These are phyloP conservation scores for Aspergillus bombycis DNA, from an alignment of 2,329 filamentous ascomycete genomes.

Conservation along the genomic window DNA sequence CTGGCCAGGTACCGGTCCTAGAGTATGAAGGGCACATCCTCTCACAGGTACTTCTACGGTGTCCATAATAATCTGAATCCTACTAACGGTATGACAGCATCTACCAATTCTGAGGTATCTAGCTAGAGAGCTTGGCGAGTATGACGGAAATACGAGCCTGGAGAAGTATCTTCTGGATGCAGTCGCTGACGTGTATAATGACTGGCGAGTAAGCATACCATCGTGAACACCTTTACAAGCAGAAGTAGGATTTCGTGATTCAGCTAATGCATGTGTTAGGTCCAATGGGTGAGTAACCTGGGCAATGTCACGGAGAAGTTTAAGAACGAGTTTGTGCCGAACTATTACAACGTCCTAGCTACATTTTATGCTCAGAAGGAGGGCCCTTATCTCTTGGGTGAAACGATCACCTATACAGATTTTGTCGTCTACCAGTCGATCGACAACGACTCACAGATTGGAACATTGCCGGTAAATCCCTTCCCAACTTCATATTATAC, in stretches of 20 bases:
- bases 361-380: slow-evolving; percentile 33
- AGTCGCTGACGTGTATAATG: slow-evolving; percentile 44
- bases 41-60: slow-evolving; percentile 15
- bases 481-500: rapidly evolving
- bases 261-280: slow-evolving; percentile 9
- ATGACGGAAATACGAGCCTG: slow-evolving; percentile 41
- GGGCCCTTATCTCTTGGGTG: slow-evolving; percentile 43
- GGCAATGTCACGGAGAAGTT: slow-evolving; percentile 30
- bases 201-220: slow-evolving; percentile 41
- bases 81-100: slow-evolving; percentile 11
- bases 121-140: slow-evolving; percentile 37
- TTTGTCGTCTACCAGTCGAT: slow-evolving; percentile 46
- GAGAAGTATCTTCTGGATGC: slow-evolving; percentile 45
- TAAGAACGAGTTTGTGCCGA: slow-evolving; percentile 29
- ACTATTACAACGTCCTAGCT: slow-evolving; percentile 36
- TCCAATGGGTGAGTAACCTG: slow-evolving; percentile 33
- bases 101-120: slow-evolving; percentile 43
- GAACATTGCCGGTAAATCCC: slow-evolving; percentile 34
- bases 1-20: slow-evolving; percentile 39
- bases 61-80: rapidly evolving
- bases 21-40: slow-evolving; percentile 40
- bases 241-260: too few relatives aligned
- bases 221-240: not conserved
- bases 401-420: slow-evolving; percentile 42
- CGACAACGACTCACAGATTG: slow-evolving; percentile 41